Evolutionary conservation across 139 green algal species (phyloP), one percentile per base, ranked within the genome.

Genomic region (Pleodorina starrii): DNA sequence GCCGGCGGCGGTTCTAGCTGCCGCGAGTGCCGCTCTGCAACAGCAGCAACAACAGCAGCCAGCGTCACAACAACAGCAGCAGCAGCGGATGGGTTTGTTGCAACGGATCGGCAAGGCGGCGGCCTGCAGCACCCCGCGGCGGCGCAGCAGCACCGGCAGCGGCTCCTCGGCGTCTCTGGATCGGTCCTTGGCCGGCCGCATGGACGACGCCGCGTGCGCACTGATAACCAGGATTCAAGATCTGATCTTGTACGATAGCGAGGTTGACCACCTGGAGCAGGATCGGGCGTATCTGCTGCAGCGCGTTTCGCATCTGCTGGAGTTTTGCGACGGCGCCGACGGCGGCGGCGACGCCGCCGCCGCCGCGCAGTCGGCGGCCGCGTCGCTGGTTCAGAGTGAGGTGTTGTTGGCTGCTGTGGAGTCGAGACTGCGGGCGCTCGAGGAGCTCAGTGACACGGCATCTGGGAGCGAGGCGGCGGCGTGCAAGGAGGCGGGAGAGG

Each of bases 261-360:
- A 88, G 66, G 11, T 88, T 1, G 82, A 88, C 19, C 82, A 88
- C 43, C 68, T 88, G 82, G 82, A 88, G 44, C 82, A 88, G 82
- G 82, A 88, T 69, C 63, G 68, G 1, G 32, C 82, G 0, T 88
- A 88, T 44, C 66, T 88, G n/a, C 3, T 6, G 12, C 44, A 88
- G 10, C 82, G 82, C 0, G 16, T 88, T 3, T 3, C 29, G 29
- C 23, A 46, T 5, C 60, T 87, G 60, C 42, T 38, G 36, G 38
- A 48, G 21, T 46, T 66, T 25, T 66, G 54, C 54, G 54, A 25
- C 7, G 25, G 29, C 48, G 0, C 0, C 42, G 5, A 5, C 42
- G 42, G 35, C 44, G 54, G 9, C 5, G 54, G 40, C 32, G 9
- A 77, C 40, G 44, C 38, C 2, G 74, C 74, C 10, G 74, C 29